Base-by-base conservation (phyloP, 2,329 filamentous ascomycete species). In the Clonostachys solani region DNA sequence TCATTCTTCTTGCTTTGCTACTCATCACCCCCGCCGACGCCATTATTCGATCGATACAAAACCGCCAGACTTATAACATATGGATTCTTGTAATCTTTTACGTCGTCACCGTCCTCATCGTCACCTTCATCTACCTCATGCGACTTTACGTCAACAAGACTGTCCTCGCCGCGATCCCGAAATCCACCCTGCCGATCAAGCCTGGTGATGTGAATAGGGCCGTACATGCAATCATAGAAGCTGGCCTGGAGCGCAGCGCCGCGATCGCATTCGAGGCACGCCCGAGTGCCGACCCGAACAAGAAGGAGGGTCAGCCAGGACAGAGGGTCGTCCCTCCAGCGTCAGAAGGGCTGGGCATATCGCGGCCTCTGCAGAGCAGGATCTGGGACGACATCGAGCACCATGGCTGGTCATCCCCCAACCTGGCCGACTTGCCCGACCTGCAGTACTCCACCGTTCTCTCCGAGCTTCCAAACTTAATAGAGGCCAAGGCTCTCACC, bases 401-500 rank as follows among this genome's bases (percentile, higher is more conserved):
- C 62, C 75, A 83, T 15, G 94, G 92, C 45, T 97, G 94, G 92
- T 86, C 87, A 3, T 88, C 90, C 3, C 92, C 92, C 6, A 78
- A 80, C 33, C 86, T 83, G 1, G 72, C 79, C 9, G 87, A 94
- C 59, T 69, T 94, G 16, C 84, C 89, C 5, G 83, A 89, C 59
- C 69, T 97, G n/a, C 84, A 95, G 53, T 97, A 95, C 65, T 78
- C 77, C 56, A 83, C 83, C 3, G 89, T 99, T 19, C 75, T 96
- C 16, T 77, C 80, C 36, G 92, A 97, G 65, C 75, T 99, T 19
- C 89, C 92, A 2, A 86, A 95, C 60, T 76, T 97, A 29, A 88
- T 97, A 52, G 92, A 97, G 70, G 92, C 89, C 10, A 92, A 92
- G 64, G 92, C 91, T 1, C 82, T 96, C n/a, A 91, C 89, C 0